phyloP scores from a whole-genome alignment of 164 flowering plant genomes.

The Chloranthus sessilifolius region DNA sequence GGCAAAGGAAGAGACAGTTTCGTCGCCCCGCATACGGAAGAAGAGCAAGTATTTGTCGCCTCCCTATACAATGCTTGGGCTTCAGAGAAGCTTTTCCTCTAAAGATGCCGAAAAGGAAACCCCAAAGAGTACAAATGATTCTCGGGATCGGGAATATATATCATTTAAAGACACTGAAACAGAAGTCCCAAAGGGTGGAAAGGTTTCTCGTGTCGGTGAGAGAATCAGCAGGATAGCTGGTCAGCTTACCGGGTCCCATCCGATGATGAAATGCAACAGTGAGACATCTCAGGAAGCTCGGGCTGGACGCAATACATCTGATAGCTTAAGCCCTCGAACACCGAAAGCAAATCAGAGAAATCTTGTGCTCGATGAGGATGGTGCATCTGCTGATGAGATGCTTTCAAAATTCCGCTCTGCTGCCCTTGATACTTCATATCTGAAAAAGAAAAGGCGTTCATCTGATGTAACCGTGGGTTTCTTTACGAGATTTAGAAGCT shows the following conservation, averaged over 20 bases:
- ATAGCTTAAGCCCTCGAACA: constrained; percentile 6
- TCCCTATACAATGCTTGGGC: constrained; percentile 42
- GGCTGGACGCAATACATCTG: constrained; percentile 6
- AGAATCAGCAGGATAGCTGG: constrained; percentile 6
- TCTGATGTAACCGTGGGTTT: constrained; percentile 33
- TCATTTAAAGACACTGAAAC: constrained; percentile 19
- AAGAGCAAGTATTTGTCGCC: constrained; percentile 85
- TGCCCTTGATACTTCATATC: constrained; percentile 41
- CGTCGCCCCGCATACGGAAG: constrained; percentile 54
- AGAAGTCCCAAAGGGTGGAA: constrained; percentile 17
- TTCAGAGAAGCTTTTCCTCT: constrained; percentile 12
- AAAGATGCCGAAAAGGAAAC: constrained; percentile 27
- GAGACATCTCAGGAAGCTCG: constrained; percentile 28
- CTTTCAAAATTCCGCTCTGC: constrained; percentile 40
- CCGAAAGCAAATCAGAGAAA: constrained; percentile 3
- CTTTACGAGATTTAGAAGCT: constrained; percentile 46
- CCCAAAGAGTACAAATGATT: constrained; percentile 10
- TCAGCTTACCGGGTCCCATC: constrained; percentile 20
- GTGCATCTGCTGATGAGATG: constrained; percentile 35
- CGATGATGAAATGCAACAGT: constrained; percentile 20
- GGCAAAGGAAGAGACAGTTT: constrained; percentile 21
- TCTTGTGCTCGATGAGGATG: constrained; percentile 13
- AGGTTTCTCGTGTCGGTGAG: constrained; percentile 17
- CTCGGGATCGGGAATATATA: no score
- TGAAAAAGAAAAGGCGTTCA: constrained; percentile 20